Evolutionary conservation across 306 rosid genomes (phyloP).

Genomic region (Herpetospermum pedunculosum): DNA sequence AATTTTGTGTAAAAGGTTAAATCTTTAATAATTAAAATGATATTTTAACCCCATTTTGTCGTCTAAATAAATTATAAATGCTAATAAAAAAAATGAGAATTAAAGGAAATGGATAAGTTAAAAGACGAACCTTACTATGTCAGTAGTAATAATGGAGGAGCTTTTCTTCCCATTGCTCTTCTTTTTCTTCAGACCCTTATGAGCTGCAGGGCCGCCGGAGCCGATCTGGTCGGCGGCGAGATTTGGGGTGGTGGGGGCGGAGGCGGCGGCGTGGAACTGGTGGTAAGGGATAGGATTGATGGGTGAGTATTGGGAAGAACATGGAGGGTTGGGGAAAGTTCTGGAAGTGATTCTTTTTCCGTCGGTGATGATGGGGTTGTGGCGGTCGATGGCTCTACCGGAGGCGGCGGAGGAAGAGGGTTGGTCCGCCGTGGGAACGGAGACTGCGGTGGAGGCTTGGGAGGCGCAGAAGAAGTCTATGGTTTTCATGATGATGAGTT

Average conservation of each 20-base stretch:
- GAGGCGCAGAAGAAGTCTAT: constrained; percentile 73
- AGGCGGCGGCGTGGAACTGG: constrained; percentile 12
- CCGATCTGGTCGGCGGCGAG: constrained; percentile 16
- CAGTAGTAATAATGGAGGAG: constrained; percentile 14
- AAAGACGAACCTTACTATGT: constrained; percentile 6
- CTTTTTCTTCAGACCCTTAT: constrained; percentile 3
- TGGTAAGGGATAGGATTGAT: constrained; percentile 32
- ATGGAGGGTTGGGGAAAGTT: constrained; percentile 18
- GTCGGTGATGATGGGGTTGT: constrained; percentile 73
- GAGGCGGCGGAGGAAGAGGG: constrained; percentile 38
- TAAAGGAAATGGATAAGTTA: neutral
- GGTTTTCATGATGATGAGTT: constrained; percentile 36
- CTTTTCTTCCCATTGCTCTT: constrained; percentile 6
- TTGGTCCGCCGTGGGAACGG: constrained; percentile 50
- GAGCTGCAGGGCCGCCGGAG: constrained; percentile 9
- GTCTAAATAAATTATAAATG: no score
- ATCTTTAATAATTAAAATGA: no score
- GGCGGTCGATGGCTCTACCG: constrained; percentile 77
- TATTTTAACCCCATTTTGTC: no score
- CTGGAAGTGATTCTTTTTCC: constrained; percentile 19
- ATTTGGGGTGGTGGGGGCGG: constrained; percentile 7
- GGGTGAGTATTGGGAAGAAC: constrained; percentile 26
- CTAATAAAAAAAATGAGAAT: no score
- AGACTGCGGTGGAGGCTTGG: constrained; percentile 88
- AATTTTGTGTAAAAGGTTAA: no score